phyloP scores from a whole-genome alignment of 768 basidiomycete species.

The Kwoniella dejecticola region DNA sequence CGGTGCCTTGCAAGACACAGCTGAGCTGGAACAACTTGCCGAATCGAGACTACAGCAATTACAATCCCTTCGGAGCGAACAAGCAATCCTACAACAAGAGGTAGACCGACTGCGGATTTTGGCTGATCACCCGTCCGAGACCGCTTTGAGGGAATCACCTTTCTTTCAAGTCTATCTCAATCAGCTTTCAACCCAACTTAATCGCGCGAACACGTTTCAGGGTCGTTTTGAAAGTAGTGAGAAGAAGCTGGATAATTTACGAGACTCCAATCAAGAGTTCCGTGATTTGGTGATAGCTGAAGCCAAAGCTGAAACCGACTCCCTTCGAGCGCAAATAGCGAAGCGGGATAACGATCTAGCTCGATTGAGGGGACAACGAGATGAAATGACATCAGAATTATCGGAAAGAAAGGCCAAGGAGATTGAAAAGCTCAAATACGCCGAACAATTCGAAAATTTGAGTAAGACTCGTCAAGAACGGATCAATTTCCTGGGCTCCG shows the following conservation, averaged over 20 bases:
- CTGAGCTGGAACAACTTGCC: constrained; percentile 43
- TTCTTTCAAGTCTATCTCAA: constrained; percentile 64
- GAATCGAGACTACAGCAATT: constrained; percentile 42
- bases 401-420: constrained; percentile 71
- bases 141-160: constrained; percentile 38
- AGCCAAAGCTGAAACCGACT: constrained; percentile 59
- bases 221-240: constrained; percentile 57
- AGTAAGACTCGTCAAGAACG: constrained; percentile 71
- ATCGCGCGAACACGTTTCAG: constrained; percentile 58
- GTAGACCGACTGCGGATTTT: constrained; percentile 36
- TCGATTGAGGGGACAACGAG: constrained; percentile 56
- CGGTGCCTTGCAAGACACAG: constrained; percentile 35
- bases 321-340: constrained; percentile 43
- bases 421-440: constrained; percentile 62
- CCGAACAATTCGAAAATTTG: constrained; percentile 68
- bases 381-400: constrained; percentile 64
- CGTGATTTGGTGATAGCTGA: constrained; percentile 37
- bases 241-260: constrained; percentile 31
- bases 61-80: constrained; percentile 37
- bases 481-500: constrained; percentile 69
- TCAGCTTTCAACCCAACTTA: constrained; percentile 58
- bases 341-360: constrained; percentile 55
- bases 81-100: constrained; percentile 37
- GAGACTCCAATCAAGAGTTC: constrained; percentile 39
- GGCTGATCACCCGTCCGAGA: constrained; percentile 46